Conservation (phyloP, 139 green algal species). For the Raphidocelis subcapitata region DNA sequence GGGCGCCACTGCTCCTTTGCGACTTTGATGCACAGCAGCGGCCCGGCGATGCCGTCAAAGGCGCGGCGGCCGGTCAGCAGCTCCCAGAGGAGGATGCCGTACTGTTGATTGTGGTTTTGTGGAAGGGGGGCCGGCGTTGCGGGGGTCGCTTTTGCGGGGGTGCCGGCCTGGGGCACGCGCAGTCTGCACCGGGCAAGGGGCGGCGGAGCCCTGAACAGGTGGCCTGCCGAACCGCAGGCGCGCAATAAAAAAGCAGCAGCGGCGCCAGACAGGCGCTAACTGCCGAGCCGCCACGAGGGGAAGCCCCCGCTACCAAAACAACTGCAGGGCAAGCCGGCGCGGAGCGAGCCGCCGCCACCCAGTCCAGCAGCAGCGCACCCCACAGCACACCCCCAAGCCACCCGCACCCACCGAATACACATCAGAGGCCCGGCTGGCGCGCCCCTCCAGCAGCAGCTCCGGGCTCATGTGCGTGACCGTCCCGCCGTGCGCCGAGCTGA, state of each 20-base stretch:
- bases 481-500: conserved; percentile 40
- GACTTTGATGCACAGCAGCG: conserved; percentile 18
- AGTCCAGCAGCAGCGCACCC: background rate
- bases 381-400: background rate
- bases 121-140: too few relatives aligned
- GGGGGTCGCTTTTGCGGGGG: too few relatives aligned
- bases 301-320: background rate
- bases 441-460: background rate
- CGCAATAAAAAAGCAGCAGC: background rate
- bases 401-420: background rate
- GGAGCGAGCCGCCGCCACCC: background rate
- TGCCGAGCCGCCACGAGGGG: background rate
- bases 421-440: background rate
- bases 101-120: too few relatives aligned
- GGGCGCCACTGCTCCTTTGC: conserved; percentile 6
- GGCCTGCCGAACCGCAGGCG: too few relatives aligned
- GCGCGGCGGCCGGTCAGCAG: conserved; percentile 5
- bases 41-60: conserved; percentile 12
- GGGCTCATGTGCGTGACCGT: conserved; percentile 6
- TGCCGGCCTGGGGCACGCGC: too few relatives aligned
- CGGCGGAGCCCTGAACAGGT: too few relatives aligned
- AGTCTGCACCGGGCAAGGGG: too few relatives aligned
- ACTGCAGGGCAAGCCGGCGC: background rate
- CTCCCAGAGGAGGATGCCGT: conserved; percentile 26
- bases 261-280: background rate